Percentiles rank a stretch among this genome's conserved stretches.
Evolutionary conservation across 331 rosid species (phyloP).

Genomic region (Stylosanthes scabra): DNA sequence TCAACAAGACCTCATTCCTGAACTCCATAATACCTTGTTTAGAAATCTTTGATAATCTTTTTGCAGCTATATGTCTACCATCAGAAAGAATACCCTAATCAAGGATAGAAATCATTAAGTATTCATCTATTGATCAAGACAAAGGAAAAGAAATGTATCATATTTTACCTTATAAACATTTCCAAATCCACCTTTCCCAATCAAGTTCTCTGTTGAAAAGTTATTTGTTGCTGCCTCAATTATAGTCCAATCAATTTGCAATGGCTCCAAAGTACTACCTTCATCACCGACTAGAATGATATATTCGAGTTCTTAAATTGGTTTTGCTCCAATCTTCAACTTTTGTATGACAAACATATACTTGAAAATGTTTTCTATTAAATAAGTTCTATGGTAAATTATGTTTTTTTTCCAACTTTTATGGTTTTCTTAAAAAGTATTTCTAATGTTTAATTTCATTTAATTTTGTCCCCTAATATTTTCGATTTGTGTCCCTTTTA

Average conservation of each 20-base stretch:
- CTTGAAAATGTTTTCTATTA: background rate
- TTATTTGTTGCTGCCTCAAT: slow-evolving; percentile 56
- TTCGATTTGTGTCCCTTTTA: no score
- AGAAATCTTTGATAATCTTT: slow-evolving; percentile 43
- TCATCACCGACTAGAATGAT: slow-evolving; percentile 40
- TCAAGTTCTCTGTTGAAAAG: slow-evolving; percentile 48
- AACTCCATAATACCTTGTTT: slow-evolving; percentile 49
- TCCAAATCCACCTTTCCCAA: slow-evolving; percentile 69
- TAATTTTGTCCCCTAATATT: no score
- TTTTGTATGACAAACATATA: background rate
- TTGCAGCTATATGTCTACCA: slow-evolving; percentile 52
- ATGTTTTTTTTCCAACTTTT: no score
- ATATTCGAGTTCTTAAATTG: background rate
- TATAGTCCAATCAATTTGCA: slow-evolving; percentile 40
- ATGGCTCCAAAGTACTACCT: slow-evolving; percentile 32
- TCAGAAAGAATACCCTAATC: slow-evolving; percentile 44
- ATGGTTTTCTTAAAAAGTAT: no score
- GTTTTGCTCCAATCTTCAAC: background rate
- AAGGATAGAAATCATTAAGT: background rate
- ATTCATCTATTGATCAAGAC: background rate
- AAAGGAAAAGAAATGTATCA: no score
- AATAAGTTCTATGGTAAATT: no score
- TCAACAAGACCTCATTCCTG: slow-evolving; percentile 45
- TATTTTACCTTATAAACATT: slow-evolving; percentile 53
- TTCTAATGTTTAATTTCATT: no score